Base-by-base conservation (phyloP, 2,329 filamentous ascomycete species). In the Akanthomyces muscarius region DNA sequence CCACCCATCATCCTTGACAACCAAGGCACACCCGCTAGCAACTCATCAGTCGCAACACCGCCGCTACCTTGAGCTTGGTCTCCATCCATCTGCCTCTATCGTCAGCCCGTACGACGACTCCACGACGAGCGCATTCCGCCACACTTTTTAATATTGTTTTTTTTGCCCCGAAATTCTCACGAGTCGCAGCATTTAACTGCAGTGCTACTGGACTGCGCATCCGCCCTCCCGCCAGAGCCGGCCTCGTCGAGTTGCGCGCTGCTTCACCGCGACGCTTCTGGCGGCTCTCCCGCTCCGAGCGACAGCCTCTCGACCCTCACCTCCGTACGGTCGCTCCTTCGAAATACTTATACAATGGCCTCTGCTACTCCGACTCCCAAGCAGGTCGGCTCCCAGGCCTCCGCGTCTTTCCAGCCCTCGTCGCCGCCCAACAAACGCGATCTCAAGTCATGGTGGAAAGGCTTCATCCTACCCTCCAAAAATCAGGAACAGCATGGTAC, bases 361-460 rank as follows among this genome's bases (percentile, higher is more conserved):
- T 63, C 53, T 52, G 61, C 54, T 45, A 63, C 61, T 10, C 61
- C 61, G 4, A n/a, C 47, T 41, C 8, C 53, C 38, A 61, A 61
- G 51, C 60, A 62, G 42, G 16, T 30, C 51, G 25, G 21, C n/a
- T 44, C 60, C 33, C 61, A 58, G 18, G 36, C 45, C 4, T 7
- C 45, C 25, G 33, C 61, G 47, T 25, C 61, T 8, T 52, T 56
- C 44, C 60, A 62, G 28, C 60, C 60, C 25, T 41, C 61, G 3
- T 92, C 91, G 48, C 91, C 90, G 62, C 91, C 91, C 36, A 91
- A 87, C 68, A 96, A 90, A 79, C 87, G 91, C 74, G 92, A 97
- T 74, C 81, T 98, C 69, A 90, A 92, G 69, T 96, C 91, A 65
- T 99, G 95, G 95, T 98, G 95, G 95, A 97, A 92, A 77, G 88